Evolutionary conservation across 345 rosid species (phyloP).

Genomic region (Litchi chinensis): DNA sequence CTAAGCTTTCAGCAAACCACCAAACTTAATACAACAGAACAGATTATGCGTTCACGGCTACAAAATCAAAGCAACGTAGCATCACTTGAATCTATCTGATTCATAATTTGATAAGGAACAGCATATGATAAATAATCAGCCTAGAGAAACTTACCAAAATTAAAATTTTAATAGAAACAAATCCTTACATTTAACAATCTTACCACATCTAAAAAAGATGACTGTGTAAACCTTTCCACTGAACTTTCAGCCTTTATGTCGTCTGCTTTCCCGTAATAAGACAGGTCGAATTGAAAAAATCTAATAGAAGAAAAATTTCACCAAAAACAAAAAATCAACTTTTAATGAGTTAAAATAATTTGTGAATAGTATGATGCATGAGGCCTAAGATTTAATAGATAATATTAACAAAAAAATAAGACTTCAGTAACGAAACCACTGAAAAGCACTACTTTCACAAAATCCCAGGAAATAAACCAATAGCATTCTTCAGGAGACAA

Average conservation of each 20-base stretch:
- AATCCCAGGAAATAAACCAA: constrained; percentile 10
- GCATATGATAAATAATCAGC: too few relatives aligned
- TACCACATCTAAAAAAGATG: constrained; percentile 59
- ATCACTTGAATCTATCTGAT: background rate
- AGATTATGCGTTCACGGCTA: background rate
- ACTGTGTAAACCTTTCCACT: constrained; percentile 53
- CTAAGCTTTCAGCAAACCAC: background rate
- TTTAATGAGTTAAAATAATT: constrained; percentile 22
- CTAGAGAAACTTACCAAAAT: constrained; percentile 2
- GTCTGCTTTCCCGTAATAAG: constrained; percentile 64
- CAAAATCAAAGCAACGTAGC: background rate
- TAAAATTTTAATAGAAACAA: constrained; percentile 21
- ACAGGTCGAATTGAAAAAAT: constrained; percentile 58
- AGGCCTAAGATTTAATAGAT: constrained; percentile 20
- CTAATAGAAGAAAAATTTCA: constrained; percentile 47
- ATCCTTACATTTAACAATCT: constrained; percentile 36
- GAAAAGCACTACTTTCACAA: constrained; percentile 1
- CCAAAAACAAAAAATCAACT: constrained; percentile 37
- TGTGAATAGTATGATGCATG: constrained; percentile 25
- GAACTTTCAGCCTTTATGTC: constrained; percentile 57
- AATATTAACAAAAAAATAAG: constrained; percentile 8
- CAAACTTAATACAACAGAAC: background rate
- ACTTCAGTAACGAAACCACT: constrained; percentile 8
- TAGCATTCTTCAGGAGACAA: background rate
- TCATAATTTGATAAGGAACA: background rate